Base-by-base conservation (phyloP, 164 flowering plant species). In the Piper betle region DNA sequence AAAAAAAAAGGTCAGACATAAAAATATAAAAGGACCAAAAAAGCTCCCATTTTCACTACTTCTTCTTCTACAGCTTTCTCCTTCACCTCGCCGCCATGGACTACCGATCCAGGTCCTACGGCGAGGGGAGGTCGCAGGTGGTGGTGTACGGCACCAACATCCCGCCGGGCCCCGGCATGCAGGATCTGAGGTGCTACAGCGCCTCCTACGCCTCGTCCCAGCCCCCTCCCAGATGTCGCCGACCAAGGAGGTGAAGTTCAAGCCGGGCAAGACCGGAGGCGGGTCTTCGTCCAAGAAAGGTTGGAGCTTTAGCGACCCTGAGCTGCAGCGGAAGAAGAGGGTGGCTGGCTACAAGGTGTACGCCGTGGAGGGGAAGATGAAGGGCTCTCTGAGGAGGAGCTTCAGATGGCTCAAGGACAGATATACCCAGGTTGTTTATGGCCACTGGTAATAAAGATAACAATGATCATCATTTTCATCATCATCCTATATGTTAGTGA, bases 391-490 rank as follows among this genome's bases (percentile, higher is more conserved):
- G 6, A 78, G 72, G 69, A 76, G 75, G 65, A 78, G 86, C 52
- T 60, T 71, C 55, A 73, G 79, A 19, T 79, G 85, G 81, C 53
- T 81, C 56, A 76, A 76, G 71, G 73, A 41, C 39, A 77, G 74
- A 52, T 78, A 76, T 58, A 33, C 71, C 37, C 72, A 66, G 48
- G 62, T 74, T n/a, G 66, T 80, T 15, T 68, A 61, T 66, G 73
- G 75, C 9, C 65, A 65, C 75, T 62, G 80, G 81, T 88, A 79
- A 80, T 53, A n/a, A n/a, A n/a, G n/a, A n/a, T n/a, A n/a, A n/a
- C n/a, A n/a, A n/a, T n/a, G n/a, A n/a, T n/a, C n/a, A n/a, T n/a
- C n/a, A n/a, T n/a, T n/a, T n/a, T n/a, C n/a, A n/a, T n/a, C n/a
- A n/a, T n/a, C n/a, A n/a, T n/a, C n/a, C n/a, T n/a, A n/a, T n/a